Evolutionary conservation across 805 yeast genomes (phyloP).

Genomic region (Nakazawaea molendinolei): DNA sequence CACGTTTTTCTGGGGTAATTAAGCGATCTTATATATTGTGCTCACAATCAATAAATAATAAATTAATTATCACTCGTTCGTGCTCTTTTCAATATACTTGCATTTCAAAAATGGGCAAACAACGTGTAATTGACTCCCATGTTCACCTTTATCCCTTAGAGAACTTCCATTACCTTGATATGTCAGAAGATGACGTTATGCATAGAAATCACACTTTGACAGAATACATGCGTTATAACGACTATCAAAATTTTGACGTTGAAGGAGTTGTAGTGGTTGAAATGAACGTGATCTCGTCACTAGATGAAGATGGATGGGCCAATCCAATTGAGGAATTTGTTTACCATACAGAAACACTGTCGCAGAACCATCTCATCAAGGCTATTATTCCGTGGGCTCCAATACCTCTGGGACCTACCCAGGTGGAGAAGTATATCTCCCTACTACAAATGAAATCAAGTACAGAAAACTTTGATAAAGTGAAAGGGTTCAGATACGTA

Average conservation of each 20-base stretch:
- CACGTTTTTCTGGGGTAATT: no score
- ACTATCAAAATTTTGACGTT: conserved; percentile 7
- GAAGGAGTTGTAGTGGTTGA: conserved; percentile 28
- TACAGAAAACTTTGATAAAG: conserved; percentile 13
- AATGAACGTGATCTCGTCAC: conserved; percentile 23
- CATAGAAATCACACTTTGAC: conserved; percentile 19
- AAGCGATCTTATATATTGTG: no score
- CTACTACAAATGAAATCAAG: conserved; percentile 6
- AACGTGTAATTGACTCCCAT: conserved; percentile 29
- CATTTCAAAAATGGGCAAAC: no score
- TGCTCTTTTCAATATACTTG: no score
- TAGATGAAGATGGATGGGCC: conserved; percentile 14
- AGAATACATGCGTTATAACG: conserved; percentile 19
- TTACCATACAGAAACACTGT: conserved; percentile 15
- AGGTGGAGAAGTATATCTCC: conserved; percentile 14
- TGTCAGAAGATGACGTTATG: conserved; percentile 11
- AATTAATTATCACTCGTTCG: no score
- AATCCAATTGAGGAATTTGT: conserved; percentile 22
- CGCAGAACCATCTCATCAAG: conserved; percentile 14
- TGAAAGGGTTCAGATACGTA: conserved; percentile 36
- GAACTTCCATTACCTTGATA: conserved; percentile 15
- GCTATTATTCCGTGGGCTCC: conserved; percentile 41
- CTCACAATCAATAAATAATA: no score
- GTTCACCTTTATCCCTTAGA: conserved; percentile 20
- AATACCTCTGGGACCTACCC: conserved; percentile 26